Evolutionary conservation across 192 early-diverging fungal species (phyloP).

Genomic region (Spizellomyces sp.): DNA sequence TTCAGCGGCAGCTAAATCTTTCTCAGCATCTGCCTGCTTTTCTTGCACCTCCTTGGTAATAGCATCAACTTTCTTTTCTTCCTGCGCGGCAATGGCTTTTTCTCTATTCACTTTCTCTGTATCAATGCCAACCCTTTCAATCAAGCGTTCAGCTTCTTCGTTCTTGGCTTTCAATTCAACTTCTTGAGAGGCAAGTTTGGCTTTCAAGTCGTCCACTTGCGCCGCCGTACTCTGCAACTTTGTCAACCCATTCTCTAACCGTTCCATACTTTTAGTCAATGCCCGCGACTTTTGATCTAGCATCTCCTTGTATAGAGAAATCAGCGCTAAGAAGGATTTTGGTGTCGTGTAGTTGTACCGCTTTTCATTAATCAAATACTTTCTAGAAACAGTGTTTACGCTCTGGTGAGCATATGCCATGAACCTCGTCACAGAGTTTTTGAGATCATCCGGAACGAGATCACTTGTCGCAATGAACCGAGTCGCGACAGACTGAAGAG

Average conservation of each 20-base stretch:
- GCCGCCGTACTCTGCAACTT: conserved; percentile 64
- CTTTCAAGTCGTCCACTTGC: conserved; percentile 68
- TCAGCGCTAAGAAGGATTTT: conserved; percentile 65
- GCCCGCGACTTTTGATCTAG: conserved; percentile 59
- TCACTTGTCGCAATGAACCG: conserved; percentile 60
- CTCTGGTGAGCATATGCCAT: conserved; percentile 66
- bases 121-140: conserved; percentile 64
- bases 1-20: conserved; percentile 64
- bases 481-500: conserved; percentile 61
- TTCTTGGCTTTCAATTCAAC: conserved; percentile 68
- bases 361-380: conserved; percentile 67
- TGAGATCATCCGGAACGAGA: conserved; percentile 55
- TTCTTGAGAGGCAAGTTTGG: conserved; percentile 66
- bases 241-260: conserved; percentile 66
- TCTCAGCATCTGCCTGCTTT: conserved; percentile 58
- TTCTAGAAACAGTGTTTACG: conserved; percentile 61
- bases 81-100: conserved; percentile 67
- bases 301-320: conserved; percentile 67
- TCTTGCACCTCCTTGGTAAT: conserved; percentile 65
- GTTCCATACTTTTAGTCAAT: conserved; percentile 67
- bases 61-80: conserved; percentile 63
- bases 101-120: conserved; percentile 70
- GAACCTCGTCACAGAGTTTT: conserved; percentile 58
- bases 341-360: conserved; percentile 70
- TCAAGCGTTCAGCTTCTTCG: conserved; percentile 62